These are phyloP conservation scores for Lobosporangium transversale DNA, from an alignment of 192 early-diverging fungal genomes.

Conservation along the genomic window DNA sequence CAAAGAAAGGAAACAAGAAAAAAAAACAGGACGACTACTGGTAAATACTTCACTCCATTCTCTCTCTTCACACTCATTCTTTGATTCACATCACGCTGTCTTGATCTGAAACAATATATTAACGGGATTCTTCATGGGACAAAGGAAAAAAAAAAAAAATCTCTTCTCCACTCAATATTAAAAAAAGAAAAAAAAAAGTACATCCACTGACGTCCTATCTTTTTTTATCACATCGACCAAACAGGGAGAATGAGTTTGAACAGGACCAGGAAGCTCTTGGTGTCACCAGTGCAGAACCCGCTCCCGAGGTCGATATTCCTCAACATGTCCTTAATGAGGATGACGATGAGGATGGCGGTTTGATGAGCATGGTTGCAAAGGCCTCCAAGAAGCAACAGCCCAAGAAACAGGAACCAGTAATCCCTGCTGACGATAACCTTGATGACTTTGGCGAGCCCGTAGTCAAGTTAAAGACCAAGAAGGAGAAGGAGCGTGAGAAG, in stretches of 20 bases:
- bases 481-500: slow-evolving; percentile 87
- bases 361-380: slow-evolving; percentile 65
- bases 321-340: slow-evolving; percentile 49
- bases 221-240: background rate
- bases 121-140: background rate
- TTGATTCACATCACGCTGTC: background rate
- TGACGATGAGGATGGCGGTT: slow-evolving; percentile 75
- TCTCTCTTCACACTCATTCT: too few relatives aligned
- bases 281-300: slow-evolving; percentile 28
- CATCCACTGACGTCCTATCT: too few relatives aligned
- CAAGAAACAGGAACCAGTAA: slow-evolving; percentile 13
- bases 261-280: slow-evolving; percentile 56
- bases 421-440: slow-evolving; percentile 44
- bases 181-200: too few relatives aligned
- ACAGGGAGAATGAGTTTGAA: slow-evolving; percentile 65
- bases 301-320: slow-evolving; percentile 27
- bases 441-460: slow-evolving; percentile 57
- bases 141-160: background rate
- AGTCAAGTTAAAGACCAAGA: slow-evolving; percentile 78
- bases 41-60: too few relatives aligned
- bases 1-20: slow-evolving; percentile 65
- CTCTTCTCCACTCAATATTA: too few relatives aligned
- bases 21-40: slow-evolving; percentile 61
- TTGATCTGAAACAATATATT: background rate
- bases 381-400: slow-evolving; percentile 56